Evolutionary conservation across 352 stramenopile species (phyloP), one percentile per base, ranked within the genome.

Genomic region (Phytophthora palmivora): DNA sequence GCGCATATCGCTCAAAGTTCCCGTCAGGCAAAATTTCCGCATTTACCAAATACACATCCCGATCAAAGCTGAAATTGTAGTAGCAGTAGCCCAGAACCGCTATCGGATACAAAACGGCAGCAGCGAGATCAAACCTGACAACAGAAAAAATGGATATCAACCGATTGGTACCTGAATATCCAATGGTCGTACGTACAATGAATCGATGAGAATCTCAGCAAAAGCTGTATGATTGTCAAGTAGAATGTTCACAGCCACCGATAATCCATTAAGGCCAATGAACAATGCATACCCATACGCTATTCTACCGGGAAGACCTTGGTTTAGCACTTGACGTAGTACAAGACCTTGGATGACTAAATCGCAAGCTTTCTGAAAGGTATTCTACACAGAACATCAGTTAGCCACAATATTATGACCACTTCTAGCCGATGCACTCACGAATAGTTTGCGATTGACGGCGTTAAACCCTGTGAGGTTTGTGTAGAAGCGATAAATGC

Each of bases 131-230:
- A 47, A 82, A 79, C 2, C 73, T 82, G 36, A 28, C 24, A 41
- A 14, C 4, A 19, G 14, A 4, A 54, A 39, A 19, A 11, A 52
- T 41, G 41, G 16, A 5, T 45, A 15, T 2, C 18, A 22, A 26
- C 12, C 22, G 26, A 28, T 30, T 28, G 24, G 6, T 28, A 28
- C 24, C 3, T 28, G 24, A 6, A 6, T 28, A 6, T 28, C 24
- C 24, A 6, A 6, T 6, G 6, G 32, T 58, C 16, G 16, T 37
- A 59, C 59, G 34, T 68, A 68, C 30, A 61, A 30, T 0, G 58
- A 76, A 58, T 79, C 70, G 6, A 76, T 58, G 7, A 79, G 49
- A n/a, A 79, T 54, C 49, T 79, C 67, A 8, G 34, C 30, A 42
- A 79, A 74, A 0, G 62, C 62, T 1, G 70, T 68, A 15, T 65